Conservation (phyloP, 371 early-diverging fungal species). For the Mortierella sp. region DNA sequence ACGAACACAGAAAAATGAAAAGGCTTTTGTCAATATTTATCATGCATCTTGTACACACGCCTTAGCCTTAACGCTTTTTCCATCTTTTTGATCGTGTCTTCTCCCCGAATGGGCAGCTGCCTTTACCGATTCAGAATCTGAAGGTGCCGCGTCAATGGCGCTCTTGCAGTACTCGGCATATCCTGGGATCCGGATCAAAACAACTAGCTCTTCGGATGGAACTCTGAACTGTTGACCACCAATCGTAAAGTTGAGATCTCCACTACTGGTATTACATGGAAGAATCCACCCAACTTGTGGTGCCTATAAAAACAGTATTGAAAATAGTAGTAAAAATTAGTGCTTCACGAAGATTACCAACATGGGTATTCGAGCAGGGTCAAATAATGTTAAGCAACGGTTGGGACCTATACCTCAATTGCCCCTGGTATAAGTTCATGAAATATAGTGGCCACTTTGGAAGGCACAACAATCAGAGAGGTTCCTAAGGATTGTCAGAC, state of each 20-base stretch:
- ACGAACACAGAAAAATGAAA: not conserved
- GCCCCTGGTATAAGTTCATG: slow-evolving; percentile 44
- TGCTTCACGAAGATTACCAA: no score
- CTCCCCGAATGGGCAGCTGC: not conserved
- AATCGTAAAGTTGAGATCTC: slow-evolving; percentile 48
- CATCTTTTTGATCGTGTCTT: not conserved
- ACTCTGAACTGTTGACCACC: slow-evolving; percentile 40
- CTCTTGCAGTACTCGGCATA: slow-evolving; percentile 52
- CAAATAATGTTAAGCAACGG: no score
- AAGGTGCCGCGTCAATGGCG: slow-evolving; percentile 31
- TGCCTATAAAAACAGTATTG: slow-evolving; percentile 9
- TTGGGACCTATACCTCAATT: slow-evolving; percentile 31
- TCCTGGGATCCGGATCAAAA: slow-evolving; percentile 45
- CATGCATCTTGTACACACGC: no score
- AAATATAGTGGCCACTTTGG: slow-evolving; percentile 24
- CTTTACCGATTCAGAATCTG: slow-evolving; percentile 22
- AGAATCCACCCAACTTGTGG: slow-evolving; percentile 50
- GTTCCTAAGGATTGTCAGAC: no score
- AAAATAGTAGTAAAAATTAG: no score
- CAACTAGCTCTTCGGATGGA: slow-evolving; percentile 41
- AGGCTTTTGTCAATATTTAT: not conserved
- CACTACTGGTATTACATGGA: slow-evolving; percentile 44
- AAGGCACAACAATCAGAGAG: slow-evolving; percentile 39
- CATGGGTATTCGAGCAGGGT: no score
- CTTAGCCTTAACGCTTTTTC: not conserved